A percentile compares a stretch with the other conserved stretches of the same genome.
These are phyloP conservation scores for Pilaira anomala DNA, from an alignment of 192 early-diverging fungal species.

Conservation along the genomic window DNA sequence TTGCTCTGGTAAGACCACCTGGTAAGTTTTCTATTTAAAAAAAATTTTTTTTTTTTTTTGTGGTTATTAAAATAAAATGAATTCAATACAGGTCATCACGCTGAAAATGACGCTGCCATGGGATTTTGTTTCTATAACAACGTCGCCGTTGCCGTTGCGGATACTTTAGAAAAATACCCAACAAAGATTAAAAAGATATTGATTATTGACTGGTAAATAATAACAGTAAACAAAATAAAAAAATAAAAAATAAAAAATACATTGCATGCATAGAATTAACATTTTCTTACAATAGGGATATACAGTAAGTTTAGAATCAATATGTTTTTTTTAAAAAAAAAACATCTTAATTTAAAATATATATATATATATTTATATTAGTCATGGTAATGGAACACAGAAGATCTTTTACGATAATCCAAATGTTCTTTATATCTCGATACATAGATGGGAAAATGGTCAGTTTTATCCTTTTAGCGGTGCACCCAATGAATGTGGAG, in stretches of 20 bases:
- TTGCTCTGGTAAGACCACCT: slow-evolving; percentile 73
- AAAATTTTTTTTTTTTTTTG: too few species aligned
- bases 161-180: slow-evolving; percentile 48
- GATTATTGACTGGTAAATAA: slow-evolving; percentile 73
- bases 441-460: slow-evolving; percentile 73
- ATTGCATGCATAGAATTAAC: neutral
- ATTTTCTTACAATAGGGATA: slow-evolving; percentile 37
- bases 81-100: slow-evolving; percentile 58
- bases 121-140: slow-evolving; percentile 82
- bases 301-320: slow-evolving; percentile 41
- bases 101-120: slow-evolving; percentile 63
- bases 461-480: slow-evolving; percentile 68
- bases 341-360: neutral
- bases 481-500: slow-evolving; percentile 54
- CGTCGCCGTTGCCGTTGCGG: slow-evolving; percentile 65
- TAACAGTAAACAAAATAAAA: neutral
- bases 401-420: slow-evolving; percentile 67
- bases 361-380: too few species aligned
- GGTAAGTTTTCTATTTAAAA: slow-evolving; percentile 20
- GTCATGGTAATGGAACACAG: slow-evolving; percentile 74
- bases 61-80: too few species aligned
- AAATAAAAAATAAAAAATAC: neutral
- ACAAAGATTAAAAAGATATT: slow-evolving; percentile 55
- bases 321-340: slow-evolving; percentile 1
- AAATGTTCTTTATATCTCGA: slow-evolving; percentile 67